Conservation (phyloP, 1,284 basidiomycete species). For the Ganoderma sinense region DNA sequence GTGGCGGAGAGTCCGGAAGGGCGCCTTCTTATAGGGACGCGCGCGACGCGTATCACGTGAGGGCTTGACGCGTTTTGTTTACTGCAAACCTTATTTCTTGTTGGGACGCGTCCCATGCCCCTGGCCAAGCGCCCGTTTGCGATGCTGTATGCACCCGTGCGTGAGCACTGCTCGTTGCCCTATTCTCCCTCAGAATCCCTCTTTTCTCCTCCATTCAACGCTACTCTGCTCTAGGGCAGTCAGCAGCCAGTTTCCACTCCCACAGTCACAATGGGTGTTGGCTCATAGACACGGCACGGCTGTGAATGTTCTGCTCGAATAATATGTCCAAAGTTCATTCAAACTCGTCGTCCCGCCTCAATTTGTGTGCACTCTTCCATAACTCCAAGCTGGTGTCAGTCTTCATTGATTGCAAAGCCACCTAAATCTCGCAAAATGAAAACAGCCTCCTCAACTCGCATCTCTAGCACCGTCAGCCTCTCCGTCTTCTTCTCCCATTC, state of each 20-base stretch:
- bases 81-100: conserved; percentile 44
- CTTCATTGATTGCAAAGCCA: conserved; percentile 36
- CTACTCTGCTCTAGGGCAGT: too few species aligned
- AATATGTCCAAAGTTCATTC: not conserved
- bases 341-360: not conserved
- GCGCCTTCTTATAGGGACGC: conserved; percentile 38
- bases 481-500: conserved; percentile 76
- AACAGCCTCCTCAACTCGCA: conserved; percentile 84
- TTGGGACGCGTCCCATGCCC: conserved; percentile 15
- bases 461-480: conserved; percentile 78
- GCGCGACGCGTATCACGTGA: conserved; percentile 46
- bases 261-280: not conserved
- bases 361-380: not conserved
- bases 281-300: not conserved
- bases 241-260: too few species aligned
- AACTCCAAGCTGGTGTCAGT: conserved; percentile 22
- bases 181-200: conserved; percentile 12
- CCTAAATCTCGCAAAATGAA: conserved; percentile 85
- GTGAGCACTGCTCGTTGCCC: not conserved
- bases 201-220: not conserved
- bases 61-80: conserved; percentile 42
- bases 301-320: not conserved
- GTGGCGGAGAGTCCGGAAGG: conserved; percentile 16
- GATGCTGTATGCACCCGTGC: too few species aligned
- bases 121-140: conserved; percentile 17